Base-by-base conservation (phyloP, 108 stramenopile genomes). In the Fragilaria radians region DNA sequence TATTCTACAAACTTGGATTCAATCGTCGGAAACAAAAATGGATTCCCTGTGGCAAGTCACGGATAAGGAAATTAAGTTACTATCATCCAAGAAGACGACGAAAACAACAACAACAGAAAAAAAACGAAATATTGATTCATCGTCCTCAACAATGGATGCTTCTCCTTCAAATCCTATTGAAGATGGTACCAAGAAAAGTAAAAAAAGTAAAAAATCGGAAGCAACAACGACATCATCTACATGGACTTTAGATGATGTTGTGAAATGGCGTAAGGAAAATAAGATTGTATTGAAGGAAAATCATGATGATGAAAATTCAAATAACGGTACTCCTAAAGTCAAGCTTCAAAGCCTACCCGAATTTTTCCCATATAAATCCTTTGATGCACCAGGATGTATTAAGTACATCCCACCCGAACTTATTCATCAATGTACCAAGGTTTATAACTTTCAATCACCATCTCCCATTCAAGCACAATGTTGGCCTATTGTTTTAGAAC, bases 401-500 rank as follows among this genome's bases (percentile, higher is more conserved):
- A 60, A 72, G 28, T 51, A 84, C 11, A 58, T 87, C 46, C 67
- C 54, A 47, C 58, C 58, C 32, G 23, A 59, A 0, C 62, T 93
- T 49, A 59, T 89, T 26, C 50, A 77, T 17, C 91, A 93, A 55
- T 93, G 91, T 66, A 83, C 78, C 5, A 63, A 81, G 48, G 79
- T 54, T 11, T 91, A 94, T 70, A 72, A 71, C 17, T 99, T 96
- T 73, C 57, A 59, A 36, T 78, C 60, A 53, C 98, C 98, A 11
- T 88, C 93, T 53, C 96, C 96, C 5, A 97, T 99, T 66, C 98
- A 99, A 70, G 91, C 96, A 5, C 91, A 97, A 71, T 95, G 96
- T 54, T 99, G 98, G 98, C 93, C 91, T 26, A 68, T 82, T 53
- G 61, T 83, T 23, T 36, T 72, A 25, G n/a, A 52, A 11, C 49